Percentiles rank a stretch among this genome's conserved stretches.
Evolutionary conservation across 352 stramenopile genomes (phyloP).

Genomic region (Globisporangium spinosum): DNA sequence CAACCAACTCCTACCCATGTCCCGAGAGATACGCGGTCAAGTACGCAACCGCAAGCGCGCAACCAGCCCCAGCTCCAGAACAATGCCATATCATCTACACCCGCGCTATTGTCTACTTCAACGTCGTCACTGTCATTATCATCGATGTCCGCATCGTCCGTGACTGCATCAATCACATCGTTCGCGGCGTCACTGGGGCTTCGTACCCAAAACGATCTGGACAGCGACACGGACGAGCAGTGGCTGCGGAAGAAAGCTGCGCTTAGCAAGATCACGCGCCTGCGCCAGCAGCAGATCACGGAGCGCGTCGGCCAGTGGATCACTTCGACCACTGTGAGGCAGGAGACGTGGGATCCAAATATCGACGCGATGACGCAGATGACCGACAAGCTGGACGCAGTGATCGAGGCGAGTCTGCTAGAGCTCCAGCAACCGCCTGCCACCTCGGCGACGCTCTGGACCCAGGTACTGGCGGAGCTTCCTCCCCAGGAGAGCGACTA

Average conservation of each 20-base stretch:
- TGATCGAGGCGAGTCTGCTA: constrained; percentile 33
- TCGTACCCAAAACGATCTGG: constrained; percentile 1
- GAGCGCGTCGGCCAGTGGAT: constrained; percentile 21
- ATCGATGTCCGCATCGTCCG: constrained; percentile 4
- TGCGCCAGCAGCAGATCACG: constrained; percentile 19
- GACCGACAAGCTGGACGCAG: constrained; percentile 37
- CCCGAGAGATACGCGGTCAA: background rate
- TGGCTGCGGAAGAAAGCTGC: constrained; percentile 14
- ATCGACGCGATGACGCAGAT: constrained; percentile 24
- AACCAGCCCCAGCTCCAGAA: constrained; percentile 1
- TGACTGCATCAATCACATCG: background rate
- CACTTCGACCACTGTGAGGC: constrained; percentile 1
- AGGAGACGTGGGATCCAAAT: constrained; percentile 2
- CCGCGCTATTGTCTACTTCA: background rate
- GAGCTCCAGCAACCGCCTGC: constrained; percentile 21
- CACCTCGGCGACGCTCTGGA: constrained; percentile 28
- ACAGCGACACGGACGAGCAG: constrained; percentile 10
- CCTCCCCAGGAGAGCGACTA: constrained; percentile 45
- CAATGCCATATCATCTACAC: background rate
- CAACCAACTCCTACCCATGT: constrained; percentile 2
- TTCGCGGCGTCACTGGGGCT: constrained; percentile 15
- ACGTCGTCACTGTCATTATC: constrained; percentile 9
- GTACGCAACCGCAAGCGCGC: constrained; percentile 10
- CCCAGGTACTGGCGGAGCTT: constrained; percentile 36
- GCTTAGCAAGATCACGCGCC: constrained; percentile 1